phyloP scores from a whole-genome alignment of 306 rosid species.

The Gillenia trifoliata region DNA sequence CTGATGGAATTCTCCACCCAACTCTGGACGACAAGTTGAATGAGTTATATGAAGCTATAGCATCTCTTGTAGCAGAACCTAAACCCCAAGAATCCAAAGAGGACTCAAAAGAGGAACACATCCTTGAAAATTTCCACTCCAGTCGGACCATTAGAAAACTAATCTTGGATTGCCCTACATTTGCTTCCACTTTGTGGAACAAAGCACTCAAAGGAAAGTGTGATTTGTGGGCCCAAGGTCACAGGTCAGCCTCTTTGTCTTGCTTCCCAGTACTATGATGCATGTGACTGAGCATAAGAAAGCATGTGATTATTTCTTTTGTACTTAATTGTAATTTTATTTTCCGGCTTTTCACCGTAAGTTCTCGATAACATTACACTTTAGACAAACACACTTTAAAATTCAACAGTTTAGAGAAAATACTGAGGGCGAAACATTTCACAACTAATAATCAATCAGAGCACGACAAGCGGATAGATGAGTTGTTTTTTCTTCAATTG shows the following conservation, averaged over 20 bases:
- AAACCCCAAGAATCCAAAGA: constrained; percentile 55
- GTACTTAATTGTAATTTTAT: not conserved
- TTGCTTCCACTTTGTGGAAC: constrained; percentile 76
- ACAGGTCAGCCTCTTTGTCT: constrained; percentile 46
- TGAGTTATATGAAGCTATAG: constrained; percentile 56
- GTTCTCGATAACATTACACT: not conserved
- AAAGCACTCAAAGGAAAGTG: constrained; percentile 72
- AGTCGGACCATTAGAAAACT: constrained; percentile 83
- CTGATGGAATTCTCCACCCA: constrained; percentile 69
- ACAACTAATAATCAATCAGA: no score
- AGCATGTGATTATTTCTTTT: constrained; percentile 12
- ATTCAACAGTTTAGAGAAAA: not conserved
- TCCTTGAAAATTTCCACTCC: constrained; percentile 82
- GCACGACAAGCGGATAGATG: no score
- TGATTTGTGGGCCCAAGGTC: constrained; percentile 73
- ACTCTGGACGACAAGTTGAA: constrained; percentile 59
- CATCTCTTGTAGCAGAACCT: constrained; percentile 62
- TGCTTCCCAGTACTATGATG: constrained; percentile 8
- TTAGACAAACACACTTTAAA: not conserved
- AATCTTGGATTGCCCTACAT: constrained; percentile 70
- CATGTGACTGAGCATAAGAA: not conserved
- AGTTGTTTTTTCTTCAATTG: not conserved
- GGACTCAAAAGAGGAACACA: constrained; percentile 56
- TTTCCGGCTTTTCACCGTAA: not conserved
- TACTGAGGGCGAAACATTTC: not conserved